Base-by-base conservation (phyloP, 202 grass and related monocot genomes). In the Brachypodium distachyon region DNA sequence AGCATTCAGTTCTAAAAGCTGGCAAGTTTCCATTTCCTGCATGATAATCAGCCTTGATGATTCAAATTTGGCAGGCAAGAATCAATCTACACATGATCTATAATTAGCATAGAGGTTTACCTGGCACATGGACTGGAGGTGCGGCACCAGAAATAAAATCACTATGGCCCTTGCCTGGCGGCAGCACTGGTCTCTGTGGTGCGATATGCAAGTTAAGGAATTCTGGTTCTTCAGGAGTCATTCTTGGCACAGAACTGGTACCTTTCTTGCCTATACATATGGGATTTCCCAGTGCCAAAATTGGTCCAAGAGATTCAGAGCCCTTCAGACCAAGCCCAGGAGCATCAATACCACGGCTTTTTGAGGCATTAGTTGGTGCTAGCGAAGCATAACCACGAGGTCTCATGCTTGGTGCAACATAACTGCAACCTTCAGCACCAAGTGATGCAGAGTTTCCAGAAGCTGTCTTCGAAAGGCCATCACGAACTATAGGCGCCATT, bases 141-240 rank as follows among this genome's bases (percentile, higher is more conserved):
- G 29, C 18, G 3, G 49, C 29, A 80, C 46, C 76, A 1, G 49
- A 3, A 6, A 9, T 58, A 17, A 2, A 11, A 59, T 7, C 10
- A 66, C 14, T 46, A 51, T 54, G 76, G 46, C 4, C 17, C 67
- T 87, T 74, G 36, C 19, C 62, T 61, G 56, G 16, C 39, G 39
- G 46, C 69, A 52, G 22, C 69, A 22, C 52, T 61, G 69, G 43
- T 66, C n/a, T 51, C 16, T 22, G 74, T 80, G 81, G 51, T 1
- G 54, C 70, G 74, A 84, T 84, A 63, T 75, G 66, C 53, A 88
- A 38, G 37, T 68, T 61, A 74, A 87, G 80, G 29, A 88, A 88
- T 19, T 79, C 54, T 43, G 74, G 32, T 4, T 63, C 70, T 80
- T 76, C 81, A 80, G 44, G 31, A 49, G 56, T 76, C 54, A 49